These are phyloP conservation scores for Wickerhamiella kurtzmanii DNA, from an alignment of 805 yeast species.

Conservation along the genomic window DNA sequence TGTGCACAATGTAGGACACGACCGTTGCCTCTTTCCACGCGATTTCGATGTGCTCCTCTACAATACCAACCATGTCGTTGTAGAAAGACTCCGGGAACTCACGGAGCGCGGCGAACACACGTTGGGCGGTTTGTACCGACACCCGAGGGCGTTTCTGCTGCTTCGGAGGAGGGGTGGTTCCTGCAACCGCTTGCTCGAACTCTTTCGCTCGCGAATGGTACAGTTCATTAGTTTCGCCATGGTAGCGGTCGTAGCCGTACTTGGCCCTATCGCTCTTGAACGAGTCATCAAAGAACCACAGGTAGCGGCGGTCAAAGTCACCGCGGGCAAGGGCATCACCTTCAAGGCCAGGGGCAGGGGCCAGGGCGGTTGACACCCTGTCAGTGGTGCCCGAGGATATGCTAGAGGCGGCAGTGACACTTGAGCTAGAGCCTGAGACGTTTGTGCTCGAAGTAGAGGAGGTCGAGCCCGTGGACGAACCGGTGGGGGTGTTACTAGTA, in stretches of 20 bases:
- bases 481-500: no score
- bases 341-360: background rate
- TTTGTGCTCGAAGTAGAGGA: no score
- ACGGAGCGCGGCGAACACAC: constrained; percentile 4
- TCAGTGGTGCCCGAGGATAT: background rate
- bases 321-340: background rate
- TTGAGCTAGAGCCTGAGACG: no score
- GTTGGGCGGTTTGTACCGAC: background rate
- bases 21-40: constrained; percentile 20
- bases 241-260: constrained; percentile 20
- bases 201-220: constrained; percentile 9
- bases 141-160: constrained; percentile 2
- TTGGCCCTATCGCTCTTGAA: constrained; percentile 15
- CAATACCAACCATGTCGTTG: constrained; percentile 1
- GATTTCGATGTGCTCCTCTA: constrained; percentile 13
- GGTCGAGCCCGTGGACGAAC: no score
- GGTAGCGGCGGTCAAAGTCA: constrained; percentile 11
- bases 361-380: no score
- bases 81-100: constrained; percentile 6
- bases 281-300: constrained; percentile 23
- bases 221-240: constrained; percentile 6
- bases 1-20: constrained; percentile 19
- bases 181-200: background rate
- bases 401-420: background rate
- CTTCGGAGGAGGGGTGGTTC: constrained; percentile 2